phyloP scores from a whole-genome alignment of 139 green algal species.

The Zygnema cylindricum region DNA sequence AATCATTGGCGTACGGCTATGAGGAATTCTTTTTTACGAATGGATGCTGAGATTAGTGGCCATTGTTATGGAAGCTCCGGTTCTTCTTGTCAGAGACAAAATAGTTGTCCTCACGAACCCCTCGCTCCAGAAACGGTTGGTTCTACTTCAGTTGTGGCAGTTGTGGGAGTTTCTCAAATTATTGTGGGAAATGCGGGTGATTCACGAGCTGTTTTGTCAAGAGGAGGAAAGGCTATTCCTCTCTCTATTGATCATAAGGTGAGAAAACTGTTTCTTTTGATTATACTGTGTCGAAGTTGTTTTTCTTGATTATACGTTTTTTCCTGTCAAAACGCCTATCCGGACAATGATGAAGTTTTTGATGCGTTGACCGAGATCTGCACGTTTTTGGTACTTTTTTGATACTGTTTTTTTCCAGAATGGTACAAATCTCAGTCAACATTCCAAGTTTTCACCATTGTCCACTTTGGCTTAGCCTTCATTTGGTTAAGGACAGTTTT shows the following conservation, averaged over 20 bases:
- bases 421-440: too few species aligned
- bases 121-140: slow-evolving; percentile 71
- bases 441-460: too few species aligned
- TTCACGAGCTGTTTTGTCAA: slow-evolving; percentile 83
- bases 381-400: too few species aligned
- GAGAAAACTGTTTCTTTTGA: not conserved
- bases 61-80: slow-evolving; percentile 12
- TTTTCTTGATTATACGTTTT: too few species aligned
- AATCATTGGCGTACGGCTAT: slow-evolving; percentile 28
- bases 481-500: too few species aligned
- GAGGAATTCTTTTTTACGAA: slow-evolving; percentile 12
- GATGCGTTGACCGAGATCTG: too few species aligned
- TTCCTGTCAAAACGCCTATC: too few species aligned
- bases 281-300: too few species aligned
- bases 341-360: too few species aligned
- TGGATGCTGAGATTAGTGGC: slow-evolving; percentile 41
- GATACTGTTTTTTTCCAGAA: too few species aligned
- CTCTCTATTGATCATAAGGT: slow-evolving; percentile 65
- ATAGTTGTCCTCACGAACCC: slow-evolving; percentile 11
- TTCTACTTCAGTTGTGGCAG: slow-evolving; percentile 83
- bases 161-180: slow-evolving; percentile 71
- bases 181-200: slow-evolving; percentile 86
- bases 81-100: not conserved
- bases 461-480: too few species aligned
- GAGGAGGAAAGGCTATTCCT: slow-evolving; percentile 59